Evolutionary conservation across 305 asterid genomes (phyloP), one percentile per base, ranked within the genome.

Genomic region (Solanum hybrid): DNA sequence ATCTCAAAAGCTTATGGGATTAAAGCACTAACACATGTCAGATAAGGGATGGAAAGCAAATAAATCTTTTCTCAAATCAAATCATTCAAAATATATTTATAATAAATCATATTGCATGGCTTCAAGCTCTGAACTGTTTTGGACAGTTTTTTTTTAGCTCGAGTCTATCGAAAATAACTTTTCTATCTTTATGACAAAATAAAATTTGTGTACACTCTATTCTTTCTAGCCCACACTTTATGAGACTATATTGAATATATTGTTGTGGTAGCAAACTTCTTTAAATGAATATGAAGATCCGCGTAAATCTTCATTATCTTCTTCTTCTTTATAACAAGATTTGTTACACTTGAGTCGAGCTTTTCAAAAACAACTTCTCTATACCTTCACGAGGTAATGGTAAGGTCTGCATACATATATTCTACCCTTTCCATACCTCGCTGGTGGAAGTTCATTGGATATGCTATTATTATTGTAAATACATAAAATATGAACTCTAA

Each of bases 121-220:
- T 32, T 64, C 45, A 22, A 64, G 38, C 79, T 75, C n/a, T 73
- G 6, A 7, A 75, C 5, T 73, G 5, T 22, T 60, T 22, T 22
- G 5, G 0, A 64, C 27, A 0, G 0, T 73, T 27, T 73, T 71
- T 66, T 7, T 29, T 12, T 3, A 5, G 9, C 9, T 1, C 1
- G 22, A 6, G 6, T 14, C 10, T 0, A 29, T 29, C 12, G 3
- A 1, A 31, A 75, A 31, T 7, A 31, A 0, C 0, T 2, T 26
- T 71, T 15, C 2, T 7, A 73, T 4, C 0, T 73, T 6, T 8
- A 2, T 14, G 22, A 15, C 1, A 29, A 6, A 3, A 1, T 29
- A 75, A 7, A 7, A 31, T 31, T 2, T 4, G 1, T 0, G n/a
- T 7, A 29, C 10, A 73, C 5, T 14, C 0, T 29, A 29, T 29